A percentile compares a stretch with the other conserved stretches of the same genome.
phyloP scores from a whole-genome alignment of 345 rosid species.

The Eucalyptus cladocalyx region DNA sequence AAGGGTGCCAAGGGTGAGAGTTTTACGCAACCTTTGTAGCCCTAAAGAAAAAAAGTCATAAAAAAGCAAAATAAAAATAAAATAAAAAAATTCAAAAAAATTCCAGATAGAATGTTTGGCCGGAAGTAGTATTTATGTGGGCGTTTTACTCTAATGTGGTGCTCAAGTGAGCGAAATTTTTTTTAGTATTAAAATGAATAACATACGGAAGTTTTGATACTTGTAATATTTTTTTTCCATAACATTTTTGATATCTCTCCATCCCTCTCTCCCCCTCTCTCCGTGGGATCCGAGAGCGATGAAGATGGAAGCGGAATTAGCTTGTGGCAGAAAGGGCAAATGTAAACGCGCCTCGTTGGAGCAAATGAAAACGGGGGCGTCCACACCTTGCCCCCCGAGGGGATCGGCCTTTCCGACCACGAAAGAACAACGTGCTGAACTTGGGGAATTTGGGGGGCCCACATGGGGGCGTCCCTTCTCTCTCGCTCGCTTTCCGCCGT shows the following conservation, averaged over 20 bases:
- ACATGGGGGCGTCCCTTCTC: not conserved
- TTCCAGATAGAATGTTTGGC: rapidly evolving
- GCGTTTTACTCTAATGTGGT: rapidly evolving
- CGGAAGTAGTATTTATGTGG: no score
- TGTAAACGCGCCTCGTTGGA: not conserved
- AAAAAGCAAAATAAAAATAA: no score
- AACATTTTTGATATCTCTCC: no score
- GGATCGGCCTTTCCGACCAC: not conserved
- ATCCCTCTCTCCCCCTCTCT: not conserved
- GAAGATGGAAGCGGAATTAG: not conserved
- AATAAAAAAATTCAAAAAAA: rapidly evolving
- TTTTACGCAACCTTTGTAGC: rapidly evolving
- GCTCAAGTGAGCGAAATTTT: rapidly evolving
- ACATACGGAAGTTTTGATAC: rapidly evolving
- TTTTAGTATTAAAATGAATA: no score
- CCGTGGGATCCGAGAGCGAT: not conserved
- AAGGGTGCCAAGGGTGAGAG: no score
- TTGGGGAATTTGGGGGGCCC: not conserved
- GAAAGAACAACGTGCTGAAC: not conserved
- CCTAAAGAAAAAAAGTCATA: no score
- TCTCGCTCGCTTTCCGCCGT: not conserved
- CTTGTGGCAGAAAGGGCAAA: not conserved
- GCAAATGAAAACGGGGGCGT: not conserved
- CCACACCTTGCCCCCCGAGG: not conserved
- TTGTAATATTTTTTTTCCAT: no score